Base-by-base conservation (phyloP, 768 basidiomycete species). In the Mycena albidolilacea region DNA sequence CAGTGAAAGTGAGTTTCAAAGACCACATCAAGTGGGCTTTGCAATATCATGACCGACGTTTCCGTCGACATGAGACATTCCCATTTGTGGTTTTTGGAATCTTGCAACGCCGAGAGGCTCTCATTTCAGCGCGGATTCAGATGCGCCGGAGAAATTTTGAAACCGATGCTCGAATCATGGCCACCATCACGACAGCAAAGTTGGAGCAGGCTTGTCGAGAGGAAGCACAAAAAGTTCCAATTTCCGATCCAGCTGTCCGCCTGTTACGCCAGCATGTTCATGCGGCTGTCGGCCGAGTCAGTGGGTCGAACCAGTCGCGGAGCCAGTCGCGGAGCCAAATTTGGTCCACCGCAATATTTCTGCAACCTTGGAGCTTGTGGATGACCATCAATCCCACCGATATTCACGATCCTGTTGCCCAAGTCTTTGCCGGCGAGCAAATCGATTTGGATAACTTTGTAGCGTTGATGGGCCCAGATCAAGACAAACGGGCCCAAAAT, bases 381-480 rank as follows among this genome's bases (percentile, higher is more conserved):
- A 71, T 84, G 0, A 89, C 87, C 0, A 79, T 89, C 3, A 87
- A 86, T 15, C 21, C 35, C 7, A 21, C 23, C 5, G 61, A 62
- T 9, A 35, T 7, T 0, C 2, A 7, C 9, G 62, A 87, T 72
- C 87, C 87, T 0, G 79, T 89, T 21, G 84, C 82, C 0, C 87
- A 88, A 65, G 79, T 88, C 0, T 77, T 89, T 11, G 80, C 82
- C 0, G 87, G 88, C 0, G 80, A 80, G 44, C 76, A 84, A 0
- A 87, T 90, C 8, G 78, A 89, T 63, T 64, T 89, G 7, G 84
- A 90, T 61, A 2, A 69, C 0, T 84, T 84, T 43, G 2, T 70
- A 0, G 11, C 30, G 0, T 74, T 68, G 0, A 37, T 54, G 1
- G 81, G 83, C 1, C 83, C 84, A 0, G 66, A 73, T n/a, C 58